These are phyloP conservation scores for Fusarium sp. DNA, from an alignment of 2,329 filamentous ascomycete genomes.

Conservation along the genomic window DNA sequence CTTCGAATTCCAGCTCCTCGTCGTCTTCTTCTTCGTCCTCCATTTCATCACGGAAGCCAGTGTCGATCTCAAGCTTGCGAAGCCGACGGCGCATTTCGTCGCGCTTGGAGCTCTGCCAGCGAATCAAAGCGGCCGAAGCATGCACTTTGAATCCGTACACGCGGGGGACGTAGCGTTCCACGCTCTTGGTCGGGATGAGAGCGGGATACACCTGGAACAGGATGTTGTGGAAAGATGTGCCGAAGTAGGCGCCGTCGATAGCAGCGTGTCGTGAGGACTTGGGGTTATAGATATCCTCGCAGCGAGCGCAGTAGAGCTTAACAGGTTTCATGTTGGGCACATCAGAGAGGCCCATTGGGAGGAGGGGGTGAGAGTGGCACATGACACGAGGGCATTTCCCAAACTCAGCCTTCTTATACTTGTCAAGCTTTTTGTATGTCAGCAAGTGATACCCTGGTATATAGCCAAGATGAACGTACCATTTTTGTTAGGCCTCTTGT, in stretches of 20 bases:
- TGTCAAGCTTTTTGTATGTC: conserved; percentile 79
- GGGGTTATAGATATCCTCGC: conserved; percentile 98
- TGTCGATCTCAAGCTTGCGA: conserved; percentile 77
- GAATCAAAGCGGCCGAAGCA: conserved; percentile 83
- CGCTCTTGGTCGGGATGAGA: conserved; percentile 86
- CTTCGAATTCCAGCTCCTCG: conserved; percentile 58
- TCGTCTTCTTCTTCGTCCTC: conserved; percentile 73
- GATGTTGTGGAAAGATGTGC: conserved; percentile 98
- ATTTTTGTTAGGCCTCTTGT: conserved; percentile 95
- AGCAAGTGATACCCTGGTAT: background rate
- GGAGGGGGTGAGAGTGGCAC: conserved; percentile 91
- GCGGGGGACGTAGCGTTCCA: conserved; percentile 86
- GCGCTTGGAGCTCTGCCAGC: conserved; percentile 88
- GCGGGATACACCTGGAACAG: conserved; percentile 98
- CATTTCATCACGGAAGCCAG: conserved; percentile 79
- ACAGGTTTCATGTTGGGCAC: conserved; percentile 88
- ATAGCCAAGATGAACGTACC: conserved; percentile 64
- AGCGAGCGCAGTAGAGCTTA: conserved; percentile 96
- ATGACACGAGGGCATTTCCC: conserved; percentile 97
- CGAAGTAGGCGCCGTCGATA: conserved; percentile 98
- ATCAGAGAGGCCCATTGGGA: conserved; percentile 95
- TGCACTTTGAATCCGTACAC: conserved; percentile 98
- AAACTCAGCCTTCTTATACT: conserved; percentile 98
- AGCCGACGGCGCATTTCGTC: conserved; percentile 86
- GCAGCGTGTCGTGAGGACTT: conserved; percentile 95